These are phyloP conservation scores for Pseudocercospora ulei DNA, from an alignment of 2,329 filamentous ascomycete species.

Conservation along the genomic window DNA sequence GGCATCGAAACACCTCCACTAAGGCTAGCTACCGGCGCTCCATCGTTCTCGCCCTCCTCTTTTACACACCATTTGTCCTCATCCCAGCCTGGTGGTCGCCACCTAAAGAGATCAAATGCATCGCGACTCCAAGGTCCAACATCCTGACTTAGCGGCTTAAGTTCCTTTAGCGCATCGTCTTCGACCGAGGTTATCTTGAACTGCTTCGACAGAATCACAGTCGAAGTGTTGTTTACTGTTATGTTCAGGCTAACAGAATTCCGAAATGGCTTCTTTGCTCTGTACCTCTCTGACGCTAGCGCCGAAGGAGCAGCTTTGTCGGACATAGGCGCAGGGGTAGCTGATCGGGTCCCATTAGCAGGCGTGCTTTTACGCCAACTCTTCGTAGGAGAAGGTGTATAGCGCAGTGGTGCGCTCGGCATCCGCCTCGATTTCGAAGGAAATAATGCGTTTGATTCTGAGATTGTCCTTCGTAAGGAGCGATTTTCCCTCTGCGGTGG, in stretches of 20 bases:
- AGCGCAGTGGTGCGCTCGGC: conserved; percentile 28
- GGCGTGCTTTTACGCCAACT: conserved; percentile 17
- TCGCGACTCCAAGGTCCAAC: conserved; percentile 60
- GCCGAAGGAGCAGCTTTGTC: conserved; percentile 7
- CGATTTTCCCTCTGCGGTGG: conserved; percentile 12
- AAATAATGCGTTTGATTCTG: conserved; percentile 18
- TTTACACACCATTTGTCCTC: conserved; percentile 29
- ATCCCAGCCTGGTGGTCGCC: conserved; percentile 43
- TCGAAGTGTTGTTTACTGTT: conserved; percentile 24
- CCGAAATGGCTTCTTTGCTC: conserved; percentile 19
- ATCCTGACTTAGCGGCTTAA: conserved; percentile 38
- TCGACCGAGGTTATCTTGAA: conserved; percentile 27
- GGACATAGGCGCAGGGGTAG: conserved; percentile 1
- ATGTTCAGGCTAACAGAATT: conserved; percentile 26
- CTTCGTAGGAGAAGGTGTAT: conserved; percentile 25
- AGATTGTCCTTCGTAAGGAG: conserved; percentile 19
- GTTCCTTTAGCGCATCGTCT: conserved; percentile 15
- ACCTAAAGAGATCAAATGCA: conserved; percentile 57
- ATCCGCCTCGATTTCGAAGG: conserved; percentile 17
- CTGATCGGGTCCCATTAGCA: conserved; percentile 1
- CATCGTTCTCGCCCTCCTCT: not conserved
- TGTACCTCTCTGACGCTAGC: conserved; percentile 5
- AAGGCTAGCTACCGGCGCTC: conserved; percentile 11
- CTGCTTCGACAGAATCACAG: conserved; percentile 27
- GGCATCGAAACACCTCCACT: too few relatives aligned